Evolutionary conservation across 2,329 filamentous ascomycete genomes (phyloP).

Genomic region (Zymoseptoria crescenta): DNA sequence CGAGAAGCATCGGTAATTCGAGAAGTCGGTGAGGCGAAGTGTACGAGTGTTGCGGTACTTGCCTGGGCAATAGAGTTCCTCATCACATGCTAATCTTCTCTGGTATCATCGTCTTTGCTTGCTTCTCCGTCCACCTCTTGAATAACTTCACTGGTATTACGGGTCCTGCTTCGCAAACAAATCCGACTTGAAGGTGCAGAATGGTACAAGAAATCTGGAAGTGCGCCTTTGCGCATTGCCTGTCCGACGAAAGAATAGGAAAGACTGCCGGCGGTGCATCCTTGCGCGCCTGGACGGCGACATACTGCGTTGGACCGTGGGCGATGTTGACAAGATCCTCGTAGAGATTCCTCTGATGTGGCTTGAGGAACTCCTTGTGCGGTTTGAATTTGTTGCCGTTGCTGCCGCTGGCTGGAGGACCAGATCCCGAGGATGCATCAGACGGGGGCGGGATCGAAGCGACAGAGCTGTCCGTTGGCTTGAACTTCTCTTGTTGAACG

Average conservation of each 20-base stretch:
- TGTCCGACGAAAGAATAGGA: conserved; percentile 52
- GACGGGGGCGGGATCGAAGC: too few species aligned
- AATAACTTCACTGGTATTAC: conserved; percentile 37
- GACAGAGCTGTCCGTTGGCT: too few species aligned
- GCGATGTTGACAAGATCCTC: conserved; percentile 34
- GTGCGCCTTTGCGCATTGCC: conserved; percentile 42
- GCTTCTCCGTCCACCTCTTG: conserved; percentile 33
- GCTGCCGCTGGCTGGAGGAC: too few species aligned
- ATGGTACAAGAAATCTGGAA: conserved; percentile 33
- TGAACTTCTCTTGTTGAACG: conserved; percentile 34
- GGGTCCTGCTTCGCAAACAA: conserved; percentile 40
- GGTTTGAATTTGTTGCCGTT: conserved; percentile 1
- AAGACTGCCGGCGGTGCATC: conserved; percentile 43
- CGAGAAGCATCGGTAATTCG: too few species aligned
- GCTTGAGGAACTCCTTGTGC: conserved; percentile 33
- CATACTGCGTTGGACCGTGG: conserved; percentile 37
- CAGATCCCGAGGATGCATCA: too few species aligned
- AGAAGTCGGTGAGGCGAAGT: conserved; percentile 45
- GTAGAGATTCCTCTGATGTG: conserved; percentile 34
- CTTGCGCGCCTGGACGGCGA: conserved; percentile 44
- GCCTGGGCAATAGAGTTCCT: too few species aligned
- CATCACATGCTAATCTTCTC: too few species aligned
- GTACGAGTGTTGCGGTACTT: too few species aligned
- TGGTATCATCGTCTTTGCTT: conserved; percentile 45
- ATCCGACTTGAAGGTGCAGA: conserved; percentile 35